Evolutionary conservation across 1,139 yeast species (phyloP), one percentile per base, ranked within the genome.

Genomic region (Saccharomycopsis crataegensis): DNA sequence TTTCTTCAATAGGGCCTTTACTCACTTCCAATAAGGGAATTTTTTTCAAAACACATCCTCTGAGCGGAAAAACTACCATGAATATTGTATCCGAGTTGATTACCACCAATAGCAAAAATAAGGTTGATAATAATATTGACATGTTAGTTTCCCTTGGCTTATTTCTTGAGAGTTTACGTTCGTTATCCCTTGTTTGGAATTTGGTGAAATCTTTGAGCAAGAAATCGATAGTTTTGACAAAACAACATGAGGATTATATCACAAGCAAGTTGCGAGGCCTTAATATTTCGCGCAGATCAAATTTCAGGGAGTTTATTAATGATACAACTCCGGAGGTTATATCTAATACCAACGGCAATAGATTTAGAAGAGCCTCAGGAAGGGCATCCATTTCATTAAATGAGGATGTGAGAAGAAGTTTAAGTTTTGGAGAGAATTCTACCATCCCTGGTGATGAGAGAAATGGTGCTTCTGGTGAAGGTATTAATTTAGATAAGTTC

Each of bases 161-260:
- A 9, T 37, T 55, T 5, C 28, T 55, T 6, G 49, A 38, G n/a
- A 46, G 37, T 43, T 42, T 55, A 16, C 36, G 58, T 14, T 55
- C 58, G 8, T 42, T 54, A 37, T 40, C 41, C 2, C 28, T 55
- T 9, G 5, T 55, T 8, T 54, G 55, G 55, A 53, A 42, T 22
- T 53, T 55, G 49, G 17, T 54, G 8, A 14, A 42, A 6, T 43
- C 50, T 1, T 28, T 54, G 12, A 22, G 31, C 1, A 33, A 42
- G 16, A 50, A 50, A 43, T 44, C 56, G 12, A 16, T 28, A 11
- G 38, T 50, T 34, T 32, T 47, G 34, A 47, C 48, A 2, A 34
- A 32, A 17, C 44, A 46, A 9, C 9, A 43, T 17, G 55, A 52
- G n/a, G 16, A 28, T 33, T 28, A 40, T 9, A 34, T 31, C 38